Percentiles rank a stretch among this genome's conserved stretches.
These are phyloP conservation scores for Trichoderma guizhouense DNA, from an alignment of 2,329 filamentous ascomycete genomes.

Conservation along the genomic window DNA sequence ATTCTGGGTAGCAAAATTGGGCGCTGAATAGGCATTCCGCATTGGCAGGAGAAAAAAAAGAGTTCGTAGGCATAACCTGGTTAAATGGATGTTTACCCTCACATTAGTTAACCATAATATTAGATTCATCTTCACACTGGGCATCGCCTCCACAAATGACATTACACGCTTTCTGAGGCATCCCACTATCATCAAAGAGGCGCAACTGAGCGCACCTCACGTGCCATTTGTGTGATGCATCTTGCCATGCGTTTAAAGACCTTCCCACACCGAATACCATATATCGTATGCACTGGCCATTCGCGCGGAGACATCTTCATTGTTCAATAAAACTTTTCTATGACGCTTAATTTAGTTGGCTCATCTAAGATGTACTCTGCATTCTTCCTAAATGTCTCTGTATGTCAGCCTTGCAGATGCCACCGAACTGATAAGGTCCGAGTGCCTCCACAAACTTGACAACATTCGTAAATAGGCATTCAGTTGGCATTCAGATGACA, in stretches of 20 bases:
- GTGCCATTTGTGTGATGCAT: neutral
- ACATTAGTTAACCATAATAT: neutral
- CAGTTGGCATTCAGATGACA: neutral
- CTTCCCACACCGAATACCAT: neutral
- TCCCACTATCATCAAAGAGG: neutral
- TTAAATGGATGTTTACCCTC: too few relatives aligned
- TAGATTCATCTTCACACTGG: neutral
- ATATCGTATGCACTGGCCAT: neutral
- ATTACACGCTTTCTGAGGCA: neutral
- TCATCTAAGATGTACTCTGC: neutral
- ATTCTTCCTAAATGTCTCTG: neutral
- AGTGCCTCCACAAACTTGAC: neutral
- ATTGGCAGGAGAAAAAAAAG: neutral
- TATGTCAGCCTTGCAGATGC: neutral
- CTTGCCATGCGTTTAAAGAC: neutral
- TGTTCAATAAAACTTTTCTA: neutral
- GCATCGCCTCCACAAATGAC: neutral
- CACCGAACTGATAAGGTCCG: neutral
- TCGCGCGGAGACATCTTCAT: neutral
- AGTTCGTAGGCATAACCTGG: neutral
- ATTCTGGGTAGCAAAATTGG: too few relatives aligned
- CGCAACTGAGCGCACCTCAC: neutral
- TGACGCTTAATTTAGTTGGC: neutral
- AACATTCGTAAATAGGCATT: neutral
- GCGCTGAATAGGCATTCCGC: neutral